These are phyloP conservation scores for Boletus subcaerulescens DNA, from an alignment of 768 basidiomycete genomes.

Conservation along the genomic window DNA sequence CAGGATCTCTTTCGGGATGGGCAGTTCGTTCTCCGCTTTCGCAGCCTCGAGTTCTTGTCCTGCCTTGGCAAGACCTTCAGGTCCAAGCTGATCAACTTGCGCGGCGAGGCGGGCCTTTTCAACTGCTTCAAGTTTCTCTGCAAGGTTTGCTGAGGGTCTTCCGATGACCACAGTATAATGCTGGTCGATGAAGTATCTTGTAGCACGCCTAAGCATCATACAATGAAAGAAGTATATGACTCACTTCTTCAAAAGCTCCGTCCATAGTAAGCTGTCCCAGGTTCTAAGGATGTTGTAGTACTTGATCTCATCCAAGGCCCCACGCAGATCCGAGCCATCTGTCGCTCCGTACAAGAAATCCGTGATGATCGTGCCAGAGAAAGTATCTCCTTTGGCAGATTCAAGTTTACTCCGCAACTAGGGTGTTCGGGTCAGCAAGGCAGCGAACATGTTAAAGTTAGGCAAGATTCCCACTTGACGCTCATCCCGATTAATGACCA, in stretches of 20 bases:
- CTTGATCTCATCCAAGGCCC: slow-evolving; percentile 74
- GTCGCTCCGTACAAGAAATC: slow-evolving; percentile 85
- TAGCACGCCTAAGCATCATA: slow-evolving; percentile 7
- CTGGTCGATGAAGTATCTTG: slow-evolving; percentile 76
- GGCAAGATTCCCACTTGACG: slow-evolving; percentile 56
- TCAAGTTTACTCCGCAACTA: slow-evolving; percentile 84
- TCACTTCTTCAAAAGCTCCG: slow-evolving; percentile 69
- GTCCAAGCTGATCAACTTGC: slow-evolving; percentile 70
- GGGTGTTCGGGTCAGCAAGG: slow-evolving; percentile 2
- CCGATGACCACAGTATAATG: slow-evolving; percentile 77
- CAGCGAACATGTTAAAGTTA: neutral
- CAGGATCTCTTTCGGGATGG: slow-evolving; percentile 79
- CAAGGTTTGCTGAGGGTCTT: slow-evolving; percentile 82
- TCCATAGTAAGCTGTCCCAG: slow-evolving; percentile 81
- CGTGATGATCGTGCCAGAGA: slow-evolving; percentile 68
- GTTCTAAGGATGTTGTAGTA: slow-evolving; percentile 61
- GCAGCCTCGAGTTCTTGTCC: slow-evolving; percentile 71
- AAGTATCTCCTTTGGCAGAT: slow-evolving; percentile 76
- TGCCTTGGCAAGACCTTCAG: slow-evolving; percentile 73
- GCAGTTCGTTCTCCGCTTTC: slow-evolving; percentile 79
- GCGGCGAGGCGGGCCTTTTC: slow-evolving; percentile 74
- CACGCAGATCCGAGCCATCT: slow-evolving; percentile 75
- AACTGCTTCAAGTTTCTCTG: slow-evolving; percentile 72
- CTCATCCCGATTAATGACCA: slow-evolving; percentile 84
- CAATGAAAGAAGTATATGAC: slow-evolving; percentile 18